Conservation (phyloP, 805 yeast genomes). For the Maudiozyma barnettii region DNA sequence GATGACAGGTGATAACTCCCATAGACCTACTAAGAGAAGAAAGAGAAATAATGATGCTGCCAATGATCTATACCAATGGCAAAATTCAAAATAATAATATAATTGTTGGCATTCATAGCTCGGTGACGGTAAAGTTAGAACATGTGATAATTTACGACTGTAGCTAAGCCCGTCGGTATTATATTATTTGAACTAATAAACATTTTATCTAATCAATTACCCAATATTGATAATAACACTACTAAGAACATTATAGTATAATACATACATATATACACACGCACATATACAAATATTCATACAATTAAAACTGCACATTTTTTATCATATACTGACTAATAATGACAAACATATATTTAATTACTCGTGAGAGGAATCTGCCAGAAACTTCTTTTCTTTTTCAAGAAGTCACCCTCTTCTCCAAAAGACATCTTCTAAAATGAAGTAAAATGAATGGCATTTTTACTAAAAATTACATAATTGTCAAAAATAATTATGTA, state of each 20-base stretch:
- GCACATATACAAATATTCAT: no score
- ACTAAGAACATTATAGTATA: background rate
- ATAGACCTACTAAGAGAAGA: conserved; percentile 2
- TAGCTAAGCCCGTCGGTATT: background rate
- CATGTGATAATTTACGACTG: background rate
- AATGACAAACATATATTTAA: no score
- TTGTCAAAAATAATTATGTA: background rate
- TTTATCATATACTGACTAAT: no score
- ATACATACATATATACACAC: no score
- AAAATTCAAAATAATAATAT: conserved; percentile 4
- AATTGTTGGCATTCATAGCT: no score
- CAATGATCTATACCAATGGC: conserved; percentile 6
- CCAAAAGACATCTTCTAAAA: no score
- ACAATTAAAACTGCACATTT: no score
- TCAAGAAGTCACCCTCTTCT: no score
- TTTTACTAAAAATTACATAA: background rate
- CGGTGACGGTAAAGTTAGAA: background rate
- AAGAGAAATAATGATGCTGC: conserved; percentile 2
- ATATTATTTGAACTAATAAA: no score
- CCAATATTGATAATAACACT: background rate
- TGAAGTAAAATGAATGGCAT: no score
- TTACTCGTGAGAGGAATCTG: no score
- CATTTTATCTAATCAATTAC: background rate
- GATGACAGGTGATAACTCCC: background rate
- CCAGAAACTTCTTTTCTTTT: no score